Conservation (phyloP, 1,284 basidiomycete genomes). For the Chondrostereum purpureum region DNA sequence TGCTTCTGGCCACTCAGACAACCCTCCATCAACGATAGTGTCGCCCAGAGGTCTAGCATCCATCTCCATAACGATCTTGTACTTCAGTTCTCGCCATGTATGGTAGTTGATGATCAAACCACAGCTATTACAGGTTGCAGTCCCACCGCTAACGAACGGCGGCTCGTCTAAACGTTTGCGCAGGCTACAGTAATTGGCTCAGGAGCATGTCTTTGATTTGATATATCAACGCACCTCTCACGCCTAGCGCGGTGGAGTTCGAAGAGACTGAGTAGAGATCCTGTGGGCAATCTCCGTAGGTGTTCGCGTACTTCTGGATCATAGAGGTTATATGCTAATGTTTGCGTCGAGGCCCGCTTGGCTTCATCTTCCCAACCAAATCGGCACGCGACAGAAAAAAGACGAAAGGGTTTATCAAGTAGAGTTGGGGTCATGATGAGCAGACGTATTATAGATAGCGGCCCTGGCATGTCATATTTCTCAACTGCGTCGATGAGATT, state of each 20-base stretch:
- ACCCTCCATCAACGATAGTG: constrained; percentile 40
- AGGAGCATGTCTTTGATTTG: constrained; percentile 10
- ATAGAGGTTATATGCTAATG: constrained; percentile 42
- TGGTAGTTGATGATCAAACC: constrained; percentile 43
- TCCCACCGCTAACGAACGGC: constrained; percentile 48
- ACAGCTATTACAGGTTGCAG: constrained; percentile 40
- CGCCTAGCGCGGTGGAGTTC: constrained; percentile 45
- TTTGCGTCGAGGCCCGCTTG: constrained; percentile 42
- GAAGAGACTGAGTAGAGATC: constrained; percentile 45
- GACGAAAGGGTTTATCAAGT: constrained; percentile 42
- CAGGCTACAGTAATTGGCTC: constrained; percentile 20
- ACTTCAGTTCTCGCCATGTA: constrained; percentile 59
- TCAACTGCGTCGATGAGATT: constrained; percentile 53
- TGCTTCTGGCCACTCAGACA: constrained; percentile 50
- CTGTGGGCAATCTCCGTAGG: constrained; percentile 41
- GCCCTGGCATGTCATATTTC: constrained; percentile 63
- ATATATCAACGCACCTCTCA: no score
- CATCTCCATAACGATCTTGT: constrained; percentile 48
- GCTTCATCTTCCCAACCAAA: constrained; percentile 53
- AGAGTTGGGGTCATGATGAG: constrained; percentile 44
- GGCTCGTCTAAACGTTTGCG: constrained; percentile 43
- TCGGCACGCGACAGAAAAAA: constrained; percentile 50
- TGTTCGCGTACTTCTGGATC: constrained; percentile 34
- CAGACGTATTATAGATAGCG: constrained; percentile 48
- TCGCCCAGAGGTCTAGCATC: constrained; percentile 53